A percentile compares a stretch with the other conserved stretches of the same genome.
Conservation (phyloP, 495 filamentous ascomycete species). For the Articulospora tetracladia region DNA sequence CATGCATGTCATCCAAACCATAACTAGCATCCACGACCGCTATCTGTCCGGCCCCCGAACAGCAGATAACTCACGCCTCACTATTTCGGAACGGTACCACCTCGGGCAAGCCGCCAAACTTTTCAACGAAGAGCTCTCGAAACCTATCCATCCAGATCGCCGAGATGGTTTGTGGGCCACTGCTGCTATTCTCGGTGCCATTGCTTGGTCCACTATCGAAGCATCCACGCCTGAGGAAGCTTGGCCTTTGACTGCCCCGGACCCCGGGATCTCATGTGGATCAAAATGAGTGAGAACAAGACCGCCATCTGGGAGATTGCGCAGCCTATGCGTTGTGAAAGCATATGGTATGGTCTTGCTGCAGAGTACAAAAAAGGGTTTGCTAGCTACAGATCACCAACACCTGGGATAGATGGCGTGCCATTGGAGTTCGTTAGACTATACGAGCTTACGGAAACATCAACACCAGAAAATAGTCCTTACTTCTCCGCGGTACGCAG, state of each 20-base stretch:
- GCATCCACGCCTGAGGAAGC: constrained; percentile 26
- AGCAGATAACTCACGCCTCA: background rate
- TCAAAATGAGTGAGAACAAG: constrained; percentile 34
- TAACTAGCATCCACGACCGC: constrained; percentile 35
- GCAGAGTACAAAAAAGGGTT: constrained; percentile 22
- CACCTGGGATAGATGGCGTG: background rate
- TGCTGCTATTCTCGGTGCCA: constrained; percentile 29
- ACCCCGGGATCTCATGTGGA: constrained; percentile 32
- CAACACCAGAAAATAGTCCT: background rate
- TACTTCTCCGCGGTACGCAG: background rate
- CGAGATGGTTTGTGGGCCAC: constrained; percentile 37
- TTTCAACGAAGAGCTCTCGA: constrained; percentile 32
- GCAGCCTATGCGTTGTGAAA: background rate
- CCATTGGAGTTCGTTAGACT: background rate
- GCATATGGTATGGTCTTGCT: background rate
- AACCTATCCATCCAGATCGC: constrained; percentile 19
- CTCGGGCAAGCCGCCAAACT: constrained; percentile 31
- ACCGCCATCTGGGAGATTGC: background rate
- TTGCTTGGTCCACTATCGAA: constrained; percentile 31
- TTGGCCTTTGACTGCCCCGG: constrained; percentile 34
- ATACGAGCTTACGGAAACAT: background rate
- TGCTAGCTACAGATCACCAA: background rate
- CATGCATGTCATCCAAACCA: constrained; percentile 34
- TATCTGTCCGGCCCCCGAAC: constrained; percentile 2
- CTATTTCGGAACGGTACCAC: constrained; percentile 27